Evolutionary conservation across 495 filamentous ascomycete species (phyloP).

Genomic region (Symbiotaphrina buchneri): DNA sequence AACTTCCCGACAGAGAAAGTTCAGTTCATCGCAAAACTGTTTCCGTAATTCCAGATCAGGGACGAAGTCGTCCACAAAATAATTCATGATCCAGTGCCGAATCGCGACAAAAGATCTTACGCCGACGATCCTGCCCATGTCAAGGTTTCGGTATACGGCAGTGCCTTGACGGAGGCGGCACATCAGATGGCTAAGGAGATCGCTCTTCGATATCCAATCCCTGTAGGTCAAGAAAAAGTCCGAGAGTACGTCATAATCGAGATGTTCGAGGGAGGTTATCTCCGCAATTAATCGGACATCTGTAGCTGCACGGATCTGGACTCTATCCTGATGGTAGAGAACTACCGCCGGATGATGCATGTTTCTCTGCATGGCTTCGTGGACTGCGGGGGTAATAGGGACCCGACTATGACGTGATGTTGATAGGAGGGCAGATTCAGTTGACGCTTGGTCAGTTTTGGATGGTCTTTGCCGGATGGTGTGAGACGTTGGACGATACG

Average conservation of each 20-base stretch:
- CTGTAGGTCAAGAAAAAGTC: constrained; percentile 97
- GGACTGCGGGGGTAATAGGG: no score
- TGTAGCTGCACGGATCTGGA: constrained; percentile 71
- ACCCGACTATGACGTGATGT: no score
- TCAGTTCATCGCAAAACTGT: constrained; percentile 64
- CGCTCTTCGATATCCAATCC: constrained; percentile 50
- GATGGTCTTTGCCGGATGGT: no score
- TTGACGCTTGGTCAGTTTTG: no score
- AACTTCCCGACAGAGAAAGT: constrained; percentile 45
- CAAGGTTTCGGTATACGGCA: constrained; percentile 62
- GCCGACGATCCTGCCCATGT: constrained; percentile 73
- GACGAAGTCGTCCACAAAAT: constrained; percentile 90
- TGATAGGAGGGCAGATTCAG: no score
- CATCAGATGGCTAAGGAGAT: constrained; percentile 63
- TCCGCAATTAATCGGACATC: constrained; percentile 88
- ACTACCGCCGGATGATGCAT: constrained; percentile 71
- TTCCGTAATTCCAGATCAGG: constrained; percentile 56
- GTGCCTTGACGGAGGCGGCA: constrained; percentile 69
- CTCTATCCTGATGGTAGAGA: constrained; percentile 47
- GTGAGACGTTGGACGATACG: no score
- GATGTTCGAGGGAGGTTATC: constrained; percentile 84
- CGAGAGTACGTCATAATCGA: constrained; percentile 93
- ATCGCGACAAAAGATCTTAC: constrained; percentile 92
- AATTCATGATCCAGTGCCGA: constrained; percentile 96
- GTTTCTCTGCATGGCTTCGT: no score